A percentile compares a stretch with the other conserved stretches of the same genome.
Evolutionary conservation across 179 eudicot genomes (phyloP).

Genomic region (Patellifolia procumbens): DNA sequence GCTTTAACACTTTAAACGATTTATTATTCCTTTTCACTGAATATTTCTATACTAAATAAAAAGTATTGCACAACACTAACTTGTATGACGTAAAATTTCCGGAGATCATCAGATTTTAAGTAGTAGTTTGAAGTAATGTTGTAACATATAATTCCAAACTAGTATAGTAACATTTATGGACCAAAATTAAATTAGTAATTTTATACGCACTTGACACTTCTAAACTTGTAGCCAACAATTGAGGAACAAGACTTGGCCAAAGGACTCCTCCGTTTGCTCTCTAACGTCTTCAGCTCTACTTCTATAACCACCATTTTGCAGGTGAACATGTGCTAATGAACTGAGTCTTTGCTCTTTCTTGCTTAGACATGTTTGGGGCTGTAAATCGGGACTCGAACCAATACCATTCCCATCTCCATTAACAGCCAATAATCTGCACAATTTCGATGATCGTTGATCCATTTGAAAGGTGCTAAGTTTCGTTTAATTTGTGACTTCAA

Average conservation of each 20-base stretch:
- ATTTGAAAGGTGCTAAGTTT: not conserved
- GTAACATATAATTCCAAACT: no score
- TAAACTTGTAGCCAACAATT: conserved; percentile 28
- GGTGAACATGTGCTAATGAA: not conserved
- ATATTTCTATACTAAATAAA: no score
- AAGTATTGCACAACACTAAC: no score
- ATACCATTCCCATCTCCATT: not conserved
- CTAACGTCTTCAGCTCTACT: not conserved
- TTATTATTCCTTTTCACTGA: no score
- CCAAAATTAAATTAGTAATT: no score
- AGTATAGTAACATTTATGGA: no score
- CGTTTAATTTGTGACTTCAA: not conserved
- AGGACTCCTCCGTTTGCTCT: conserved; percentile 17
- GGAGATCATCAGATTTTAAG: no score
- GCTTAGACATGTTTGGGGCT: not conserved
- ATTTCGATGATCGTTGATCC: conserved; percentile 4
- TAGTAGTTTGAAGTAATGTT: no score
- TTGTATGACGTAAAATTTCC: no score
- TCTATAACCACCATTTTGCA: not conserved
- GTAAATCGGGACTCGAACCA: not conserved
- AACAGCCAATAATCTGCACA: not conserved
- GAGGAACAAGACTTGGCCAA: conserved; percentile 22
- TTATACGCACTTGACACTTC: no score
- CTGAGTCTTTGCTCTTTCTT: not conserved
- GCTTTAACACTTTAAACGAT: no score